Evolutionary conservation across 2,329 filamentous ascomycete genomes (phyloP).

Genomic region (Dryadomyces quercus-mongolicae): DNA sequence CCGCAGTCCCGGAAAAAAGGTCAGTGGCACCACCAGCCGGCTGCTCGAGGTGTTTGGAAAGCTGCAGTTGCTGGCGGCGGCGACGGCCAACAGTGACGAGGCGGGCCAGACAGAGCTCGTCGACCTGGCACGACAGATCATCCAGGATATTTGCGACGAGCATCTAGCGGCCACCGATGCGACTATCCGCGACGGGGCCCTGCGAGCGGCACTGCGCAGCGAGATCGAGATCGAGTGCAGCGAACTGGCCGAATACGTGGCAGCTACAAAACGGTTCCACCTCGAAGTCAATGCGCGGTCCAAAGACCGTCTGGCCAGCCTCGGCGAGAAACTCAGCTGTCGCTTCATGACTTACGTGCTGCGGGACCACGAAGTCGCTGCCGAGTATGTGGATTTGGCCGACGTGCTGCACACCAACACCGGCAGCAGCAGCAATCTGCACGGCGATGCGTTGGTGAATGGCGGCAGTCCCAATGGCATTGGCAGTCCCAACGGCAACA

Average conservation of each 20-base stretch:
- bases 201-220: slow-evolving; percentile 46
- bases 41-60: slow-evolving; percentile 48
- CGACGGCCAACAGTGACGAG: slow-evolving; percentile 33
- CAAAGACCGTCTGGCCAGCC: slow-evolving; percentile 82
- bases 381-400: slow-evolving; percentile 82
- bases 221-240: slow-evolving; percentile 71
- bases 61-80: slow-evolving; percentile 39
- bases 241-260: slow-evolving; percentile 62
- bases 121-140: slow-evolving; percentile 57
- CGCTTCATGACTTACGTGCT: slow-evolving; percentile 79
- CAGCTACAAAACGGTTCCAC: slow-evolving; percentile 52
- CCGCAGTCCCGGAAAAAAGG: slow-evolving; percentile 85
- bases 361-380: slow-evolving; percentile 67
- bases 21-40: slow-evolving; percentile 90
- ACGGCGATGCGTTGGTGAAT: neutral
- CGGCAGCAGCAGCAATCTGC: neutral
- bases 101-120: slow-evolving; percentile 41
- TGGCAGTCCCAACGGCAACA: neutral
- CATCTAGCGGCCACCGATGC: slow-evolving; percentile 62
- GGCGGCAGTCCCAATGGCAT: neutral
- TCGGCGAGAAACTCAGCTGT: slow-evolving; percentile 93
- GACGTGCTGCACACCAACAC: slow-evolving; percentile 21
- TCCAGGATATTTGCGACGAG: slow-evolving; percentile 71
- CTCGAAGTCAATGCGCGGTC: slow-evolving; percentile 66
- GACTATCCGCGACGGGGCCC: slow-evolving; percentile 43